These are phyloP conservation scores for Malus sieversii DNA, from an alignment of 306 rosid genomes.

Conservation along the genomic window DNA sequence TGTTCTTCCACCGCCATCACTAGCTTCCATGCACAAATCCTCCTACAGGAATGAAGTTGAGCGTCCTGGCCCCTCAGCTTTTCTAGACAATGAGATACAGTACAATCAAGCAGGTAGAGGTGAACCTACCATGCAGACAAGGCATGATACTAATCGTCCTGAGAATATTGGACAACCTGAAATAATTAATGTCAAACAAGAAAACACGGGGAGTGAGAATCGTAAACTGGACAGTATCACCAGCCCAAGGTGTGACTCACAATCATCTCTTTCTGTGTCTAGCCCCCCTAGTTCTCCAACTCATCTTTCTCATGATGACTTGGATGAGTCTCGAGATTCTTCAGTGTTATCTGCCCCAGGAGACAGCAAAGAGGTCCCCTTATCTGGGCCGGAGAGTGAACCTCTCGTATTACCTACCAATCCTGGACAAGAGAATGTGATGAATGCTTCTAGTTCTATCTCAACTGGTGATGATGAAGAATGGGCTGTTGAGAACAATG, in stretches of 20 bases:
- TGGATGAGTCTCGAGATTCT: slow-evolving; percentile 74
- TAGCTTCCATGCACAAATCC: slow-evolving; percentile 52
- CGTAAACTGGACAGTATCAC: slow-evolving; percentile 35
- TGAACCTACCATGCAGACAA: slow-evolving; percentile 41
- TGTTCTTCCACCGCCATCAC: slow-evolving; percentile 85
- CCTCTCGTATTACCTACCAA: slow-evolving; percentile 22
- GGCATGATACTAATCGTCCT: slow-evolving; percentile 28
- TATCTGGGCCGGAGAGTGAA: slow-evolving; percentile 41
- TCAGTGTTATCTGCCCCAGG: slow-evolving; percentile 40
- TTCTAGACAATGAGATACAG: slow-evolving; percentile 49
- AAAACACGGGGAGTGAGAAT: slow-evolving; percentile 40
- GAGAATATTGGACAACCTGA: slow-evolving; percentile 40
- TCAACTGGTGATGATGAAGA: slow-evolving; percentile 79
- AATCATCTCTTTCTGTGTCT: slow-evolving; percentile 92
- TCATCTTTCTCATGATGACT: slow-evolving; percentile 86
- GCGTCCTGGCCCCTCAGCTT: slow-evolving; percentile 44
- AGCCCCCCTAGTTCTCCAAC: slow-evolving; percentile 92
- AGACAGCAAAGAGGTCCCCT: slow-evolving; percentile 33
- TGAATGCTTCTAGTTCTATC: slow-evolving; percentile 30
- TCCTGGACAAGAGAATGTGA: slow-evolving; percentile 39
- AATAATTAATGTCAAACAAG: slow-evolving; percentile 39
- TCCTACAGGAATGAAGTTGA: slow-evolving; percentile 44
- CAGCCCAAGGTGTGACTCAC: slow-evolving; percentile 74
- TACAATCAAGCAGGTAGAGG: slow-evolving; percentile 42
- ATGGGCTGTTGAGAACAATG: slow-evolving; percentile 72